phyloP scores from a whole-genome alignment of 768 basidiomycete genomes.

The Suillus tomentosus region DNA sequence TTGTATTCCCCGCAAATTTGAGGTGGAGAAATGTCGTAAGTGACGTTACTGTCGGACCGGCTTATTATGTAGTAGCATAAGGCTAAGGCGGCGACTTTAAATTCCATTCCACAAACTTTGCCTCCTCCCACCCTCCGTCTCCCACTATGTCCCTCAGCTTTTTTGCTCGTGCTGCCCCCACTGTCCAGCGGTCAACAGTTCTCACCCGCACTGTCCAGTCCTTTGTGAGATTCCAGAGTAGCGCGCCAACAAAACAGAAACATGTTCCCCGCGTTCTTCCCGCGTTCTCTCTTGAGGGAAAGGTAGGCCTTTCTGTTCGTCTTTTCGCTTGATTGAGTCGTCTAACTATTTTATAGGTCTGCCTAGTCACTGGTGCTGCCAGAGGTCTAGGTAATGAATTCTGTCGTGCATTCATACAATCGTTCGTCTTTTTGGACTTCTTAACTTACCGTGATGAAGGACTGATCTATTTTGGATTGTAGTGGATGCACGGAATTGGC shows the following conservation, averaged over 20 bases:
- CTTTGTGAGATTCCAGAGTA: constrained; percentile 29
- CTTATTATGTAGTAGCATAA: constrained; percentile 16
- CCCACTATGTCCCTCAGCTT: constrained; percentile 31
- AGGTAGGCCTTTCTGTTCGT: constrained; percentile 44
- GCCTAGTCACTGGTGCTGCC: constrained; percentile 91
- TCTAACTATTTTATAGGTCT: constrained; percentile 54
- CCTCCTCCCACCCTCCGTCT: constrained; percentile 15
- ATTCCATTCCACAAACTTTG: constrained; percentile 18
- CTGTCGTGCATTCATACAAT: constrained; percentile 86
- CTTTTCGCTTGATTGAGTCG: constrained; percentile 2
- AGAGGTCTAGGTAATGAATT: constrained; percentile 90
- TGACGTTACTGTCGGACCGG: constrained; percentile 10
- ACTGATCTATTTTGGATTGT: constrained; percentile 15
- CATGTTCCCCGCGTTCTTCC: constrained; percentile 56
- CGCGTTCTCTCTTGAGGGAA: constrained; percentile 77
- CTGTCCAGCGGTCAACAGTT: constrained; percentile 17
- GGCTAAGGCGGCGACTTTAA: constrained; percentile 18
- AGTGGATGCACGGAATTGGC: constrained; percentile 83
- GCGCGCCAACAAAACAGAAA: constrained; percentile 19
- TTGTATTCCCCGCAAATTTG: constrained; percentile 14
- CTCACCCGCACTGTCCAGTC: constrained; percentile 15
- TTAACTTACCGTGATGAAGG: constrained; percentile 1
- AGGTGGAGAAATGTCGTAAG: constrained; percentile 16
- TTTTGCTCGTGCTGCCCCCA: constrained; percentile 28
- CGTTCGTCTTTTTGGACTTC: constrained; percentile 43